Evolutionary conservation across 257 asterid genomes (phyloP).

Genomic region (Ajuga chamaepitys): DNA sequence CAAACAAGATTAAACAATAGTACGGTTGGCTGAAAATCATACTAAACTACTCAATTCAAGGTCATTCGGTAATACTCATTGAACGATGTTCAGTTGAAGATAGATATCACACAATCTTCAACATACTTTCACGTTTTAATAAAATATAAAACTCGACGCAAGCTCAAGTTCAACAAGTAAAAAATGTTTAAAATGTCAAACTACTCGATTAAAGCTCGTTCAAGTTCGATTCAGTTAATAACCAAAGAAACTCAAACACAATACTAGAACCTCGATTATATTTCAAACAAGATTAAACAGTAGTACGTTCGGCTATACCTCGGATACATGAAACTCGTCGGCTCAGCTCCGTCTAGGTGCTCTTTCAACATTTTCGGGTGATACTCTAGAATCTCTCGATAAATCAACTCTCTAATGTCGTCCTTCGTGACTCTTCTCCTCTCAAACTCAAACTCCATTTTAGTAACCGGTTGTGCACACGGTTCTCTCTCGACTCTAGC

Average conservation of each 20-base stretch:
- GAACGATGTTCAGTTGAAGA: background rate
- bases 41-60: background rate
- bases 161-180: background rate
- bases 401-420: constrained; percentile 82
- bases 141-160: background rate
- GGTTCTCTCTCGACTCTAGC: constrained; percentile 98
- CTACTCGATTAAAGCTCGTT: no score
- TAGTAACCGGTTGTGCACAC: constrained; percentile 85
- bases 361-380: constrained; percentile 97
- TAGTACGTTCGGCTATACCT: no score
- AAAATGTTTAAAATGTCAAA: background rate
- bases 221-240: no score
- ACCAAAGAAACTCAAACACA: no score
- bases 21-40: background rate
- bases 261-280: no score
- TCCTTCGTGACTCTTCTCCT: constrained; percentile 93
- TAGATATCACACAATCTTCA: no score
- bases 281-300: background rate
- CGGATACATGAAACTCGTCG: constrained; percentile 94
- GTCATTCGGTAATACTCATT: background rate
- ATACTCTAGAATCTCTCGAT: constrained; percentile 90
- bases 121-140: background rate
- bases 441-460: constrained; percentile 98
- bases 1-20: no score
- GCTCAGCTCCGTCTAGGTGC: constrained; percentile 77